Conservation (phyloP, 176 grass and related monocot genomes). For the Pontederia crassipes region DNA sequence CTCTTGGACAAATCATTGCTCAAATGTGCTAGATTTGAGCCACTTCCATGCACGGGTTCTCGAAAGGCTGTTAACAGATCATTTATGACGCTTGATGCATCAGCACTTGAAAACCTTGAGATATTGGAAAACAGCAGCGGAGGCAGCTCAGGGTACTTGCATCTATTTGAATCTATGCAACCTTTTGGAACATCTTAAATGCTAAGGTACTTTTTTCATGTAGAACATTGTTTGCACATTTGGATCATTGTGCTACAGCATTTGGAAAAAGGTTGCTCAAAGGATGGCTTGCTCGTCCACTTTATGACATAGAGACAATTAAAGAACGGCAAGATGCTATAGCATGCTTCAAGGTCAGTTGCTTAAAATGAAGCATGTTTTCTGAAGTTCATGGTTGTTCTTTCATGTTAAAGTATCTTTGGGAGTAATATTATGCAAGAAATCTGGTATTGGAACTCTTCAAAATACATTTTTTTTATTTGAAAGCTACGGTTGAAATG, state of each 20-base stretch:
- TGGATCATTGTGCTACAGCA: slow-evolving; percentile 92
- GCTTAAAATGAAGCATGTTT: slow-evolving; percentile 7
- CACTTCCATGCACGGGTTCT: slow-evolving; percentile 41
- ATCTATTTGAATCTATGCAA: slow-evolving; percentile 14
- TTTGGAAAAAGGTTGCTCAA: slow-evolving; percentile 90
- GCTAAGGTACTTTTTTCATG: slow-evolving; percentile 27
- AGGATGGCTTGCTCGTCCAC: slow-evolving; percentile 76
- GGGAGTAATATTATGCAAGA: background rate
- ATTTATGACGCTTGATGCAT: slow-evolving; percentile 89
- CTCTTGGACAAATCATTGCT: slow-evolving; percentile 76
- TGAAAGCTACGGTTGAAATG: too few relatives aligned
- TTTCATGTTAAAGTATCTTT: background rate
- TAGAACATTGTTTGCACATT: slow-evolving; percentile 85
- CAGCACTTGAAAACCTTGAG: slow-evolving; percentile 91
- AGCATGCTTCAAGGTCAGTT: slow-evolving; percentile 65
- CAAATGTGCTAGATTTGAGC: slow-evolving; percentile 72
- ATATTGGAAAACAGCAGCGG: slow-evolving; percentile 77
- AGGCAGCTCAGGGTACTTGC: slow-evolving; percentile 59
- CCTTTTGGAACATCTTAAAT: slow-evolving; percentile 18
- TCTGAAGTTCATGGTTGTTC: background rate
- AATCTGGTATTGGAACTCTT: background rate
- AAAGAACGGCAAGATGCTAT: slow-evolving; percentile 67
- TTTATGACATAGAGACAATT: slow-evolving; percentile 57
- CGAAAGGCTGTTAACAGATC: slow-evolving; percentile 34
- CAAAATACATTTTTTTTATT: background rate